A percentile compares a stretch with the other conserved stretches of the same genome.
These are phyloP conservation scores for Nothopassalora personata DNA, from an alignment of 2,329 filamentous ascomycete species.

Conservation along the genomic window DNA sequence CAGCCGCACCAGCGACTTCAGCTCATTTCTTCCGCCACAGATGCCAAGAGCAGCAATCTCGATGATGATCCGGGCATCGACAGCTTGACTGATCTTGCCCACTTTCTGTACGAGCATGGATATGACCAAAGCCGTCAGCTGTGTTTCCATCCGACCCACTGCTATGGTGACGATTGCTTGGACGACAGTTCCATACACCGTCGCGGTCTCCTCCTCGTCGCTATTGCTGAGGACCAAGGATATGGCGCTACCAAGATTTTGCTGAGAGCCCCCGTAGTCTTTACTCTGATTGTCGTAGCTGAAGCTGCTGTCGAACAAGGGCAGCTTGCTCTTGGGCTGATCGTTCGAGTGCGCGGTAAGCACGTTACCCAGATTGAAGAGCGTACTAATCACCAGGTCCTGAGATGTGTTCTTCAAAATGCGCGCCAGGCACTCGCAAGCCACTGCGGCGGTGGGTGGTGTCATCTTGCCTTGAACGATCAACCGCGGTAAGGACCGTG, in stretches of 20 bases:
- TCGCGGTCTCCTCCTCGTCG: conserved; percentile 71
- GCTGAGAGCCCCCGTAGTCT: conserved; percentile 21
- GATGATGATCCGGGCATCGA: conserved; percentile 80
- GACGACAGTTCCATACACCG: conserved; percentile 83
- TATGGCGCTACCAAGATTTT: conserved; percentile 61
- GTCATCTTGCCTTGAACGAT: conserved; percentile 77
- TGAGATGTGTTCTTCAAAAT: conserved; percentile 78
- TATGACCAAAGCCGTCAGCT: conserved; percentile 87
- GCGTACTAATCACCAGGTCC: conserved; percentile 87
- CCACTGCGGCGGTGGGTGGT: conserved; percentile 64
- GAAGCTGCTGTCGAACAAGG: conserved; percentile 43
- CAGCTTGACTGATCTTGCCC: conserved; percentile 69
- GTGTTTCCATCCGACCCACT: conserved; percentile 72
- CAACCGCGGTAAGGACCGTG: conserved; percentile 74
- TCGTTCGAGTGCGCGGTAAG: conserved; percentile 66
- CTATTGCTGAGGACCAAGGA: conserved; percentile 65
- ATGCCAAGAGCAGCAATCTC: conserved; percentile 75
- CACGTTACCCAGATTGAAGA: conserved; percentile 95
- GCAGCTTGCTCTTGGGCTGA: conserved; percentile 44
- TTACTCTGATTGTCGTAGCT: conserved; percentile 9
- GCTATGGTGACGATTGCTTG: conserved; percentile 91
- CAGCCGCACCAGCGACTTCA: conserved; percentile 78
- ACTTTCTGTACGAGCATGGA: conserved; percentile 97
- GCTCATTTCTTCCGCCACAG: conserved; percentile 72
- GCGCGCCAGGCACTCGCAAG: conserved; percentile 78